Base-by-base conservation (phyloP, 2,329 filamentous ascomycete genomes). In the Colletotrichum siamense region DNA sequence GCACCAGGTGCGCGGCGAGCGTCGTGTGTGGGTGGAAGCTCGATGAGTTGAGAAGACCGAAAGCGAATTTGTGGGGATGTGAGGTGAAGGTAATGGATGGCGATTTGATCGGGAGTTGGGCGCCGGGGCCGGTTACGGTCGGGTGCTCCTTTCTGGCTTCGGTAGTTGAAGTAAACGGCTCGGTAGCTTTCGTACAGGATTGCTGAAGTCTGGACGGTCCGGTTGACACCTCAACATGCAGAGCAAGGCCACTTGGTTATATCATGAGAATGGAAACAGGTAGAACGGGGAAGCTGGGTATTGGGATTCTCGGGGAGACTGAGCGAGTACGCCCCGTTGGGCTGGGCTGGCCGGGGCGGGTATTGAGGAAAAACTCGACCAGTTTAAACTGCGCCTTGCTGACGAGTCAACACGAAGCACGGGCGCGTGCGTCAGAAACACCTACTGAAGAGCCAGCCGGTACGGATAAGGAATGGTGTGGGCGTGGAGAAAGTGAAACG, bases 41-140 rank as follows among this genome's bases (percentile, higher is more conserved):
- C 22, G 18, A 49, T 15, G 55, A 39, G 36, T 55, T 24, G 36
- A 66, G 30, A 36, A 75, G 73, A 75, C 68, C 73, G 73, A 75
- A 75, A 75, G 73, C 73, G 68, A 75, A 67, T 67, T 59, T 71
- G 73, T 71, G 73, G 68, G 65, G 64, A 12, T 69, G 64, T 24
- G 18, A 55, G 57, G 15, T 64, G 65, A 16, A 62, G n/a, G 61
- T 70, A 70, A 34, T 59, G 59, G 24, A 59, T 32, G 67, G 32
- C 30, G 55, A 28, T 26, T 59, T 59, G 55, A 64, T 49, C 44
- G 39, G 36, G 57, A 59, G 28, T 26, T 26, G 44, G 36, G 32
- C 16, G 67, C 49, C 32, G 49, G 49, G 49, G 39, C 59, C 59
- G 72, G 32, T 44, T 59, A 61, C 57, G 61, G 67, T 64, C 67